phyloP scores from a whole-genome alignment of 805 yeast species.

The Spathaspora hagerdaliae region DNA sequence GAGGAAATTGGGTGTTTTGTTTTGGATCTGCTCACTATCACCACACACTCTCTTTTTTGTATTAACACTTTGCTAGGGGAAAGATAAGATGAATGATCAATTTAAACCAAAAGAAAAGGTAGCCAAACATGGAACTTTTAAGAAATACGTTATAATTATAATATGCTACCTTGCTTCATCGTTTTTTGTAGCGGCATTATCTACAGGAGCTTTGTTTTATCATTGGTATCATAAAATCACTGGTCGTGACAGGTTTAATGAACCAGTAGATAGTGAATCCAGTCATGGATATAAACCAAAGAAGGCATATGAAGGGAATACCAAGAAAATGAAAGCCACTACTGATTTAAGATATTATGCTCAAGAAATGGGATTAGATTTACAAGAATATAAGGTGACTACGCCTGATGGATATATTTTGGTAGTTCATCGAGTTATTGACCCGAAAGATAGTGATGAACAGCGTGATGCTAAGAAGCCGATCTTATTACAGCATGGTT shows the following conservation, averaged over 20 bases:
- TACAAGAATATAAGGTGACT: slow-evolving; percentile 54
- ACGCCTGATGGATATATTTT: slow-evolving; percentile 81
- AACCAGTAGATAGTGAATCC: slow-evolving; percentile 17
- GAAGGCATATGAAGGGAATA: slow-evolving; percentile 29
- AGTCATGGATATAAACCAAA: slow-evolving; percentile 25
- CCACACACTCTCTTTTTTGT: background rate
- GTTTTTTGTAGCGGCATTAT: slow-evolving; percentile 21
- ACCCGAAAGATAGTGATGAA: slow-evolving; percentile 37
- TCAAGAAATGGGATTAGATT: slow-evolving; percentile 51
- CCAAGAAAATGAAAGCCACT: slow-evolving; percentile 27
- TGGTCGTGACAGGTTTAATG: slow-evolving; percentile 26
- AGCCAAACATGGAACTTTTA: slow-evolving; percentile 17
- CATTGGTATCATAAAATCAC: slow-evolving; percentile 25
- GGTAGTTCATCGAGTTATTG: slow-evolving; percentile 58
- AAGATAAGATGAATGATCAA: slow-evolving; percentile 14
- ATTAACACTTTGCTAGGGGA: too few species aligned
- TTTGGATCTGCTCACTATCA: background rate
- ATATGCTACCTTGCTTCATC: slow-evolving; percentile 26
- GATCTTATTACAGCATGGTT: slow-evolving; percentile 76
- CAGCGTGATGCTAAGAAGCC: slow-evolving; percentile 47
- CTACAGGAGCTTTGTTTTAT: slow-evolving; percentile 24
- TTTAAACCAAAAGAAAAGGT: slow-evolving; percentile 20
- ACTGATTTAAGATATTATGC: slow-evolving; percentile 66
- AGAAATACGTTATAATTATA: slow-evolving; percentile 16
- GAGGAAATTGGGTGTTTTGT: background rate